Percentiles rank a stretch among this genome's conserved stretches.
Conservation (phyloP, 352 stramenopile genomes). For the Pythium dissimile region DNA sequence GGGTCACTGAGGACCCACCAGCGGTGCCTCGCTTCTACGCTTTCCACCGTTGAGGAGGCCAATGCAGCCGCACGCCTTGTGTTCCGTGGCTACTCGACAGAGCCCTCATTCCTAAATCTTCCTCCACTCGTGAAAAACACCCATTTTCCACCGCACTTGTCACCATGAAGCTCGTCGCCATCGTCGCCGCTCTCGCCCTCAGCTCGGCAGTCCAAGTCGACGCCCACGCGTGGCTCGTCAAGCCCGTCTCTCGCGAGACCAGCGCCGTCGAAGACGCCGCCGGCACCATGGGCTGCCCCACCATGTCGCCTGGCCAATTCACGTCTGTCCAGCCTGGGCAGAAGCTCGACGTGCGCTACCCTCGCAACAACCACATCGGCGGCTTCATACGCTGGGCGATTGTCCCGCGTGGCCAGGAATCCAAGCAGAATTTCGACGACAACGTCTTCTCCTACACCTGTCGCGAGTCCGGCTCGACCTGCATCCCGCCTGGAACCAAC, state of each 20-base stretch:
- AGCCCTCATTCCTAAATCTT: not conserved
- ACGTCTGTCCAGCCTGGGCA: conserved; percentile 15
- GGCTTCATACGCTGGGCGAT: conserved; percentile 32
- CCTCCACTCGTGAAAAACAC: not conserved
- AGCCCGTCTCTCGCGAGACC: conserved; percentile 14
- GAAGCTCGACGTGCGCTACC: conserved; percentile 25
- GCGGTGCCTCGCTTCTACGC: too few relatives aligned
- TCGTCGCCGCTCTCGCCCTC: not conserved
- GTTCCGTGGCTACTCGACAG: too few relatives aligned
- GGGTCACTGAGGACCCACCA: too few relatives aligned
- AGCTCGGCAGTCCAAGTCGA: not conserved
- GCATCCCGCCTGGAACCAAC: conserved; percentile 15
- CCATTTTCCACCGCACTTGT: too few relatives aligned
- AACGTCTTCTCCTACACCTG: conserved; percentile 29
- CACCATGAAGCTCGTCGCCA: not conserved
- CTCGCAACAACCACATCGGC: conserved; percentile 30
- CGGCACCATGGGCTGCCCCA: conserved; percentile 19
- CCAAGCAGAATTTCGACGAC: conserved; percentile 19
- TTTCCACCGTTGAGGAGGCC: too few relatives aligned
- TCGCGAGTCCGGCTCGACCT: conserved; percentile 24
- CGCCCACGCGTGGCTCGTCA: conserved; percentile 6
- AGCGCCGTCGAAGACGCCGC: not conserved
- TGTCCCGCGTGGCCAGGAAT: conserved; percentile 17
- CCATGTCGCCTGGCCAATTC: conserved; percentile 3
- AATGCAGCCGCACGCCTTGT: too few relatives aligned